Conservation (phyloP, 1,284 basidiomycete species). For the Phylloporus sp. region DNA sequence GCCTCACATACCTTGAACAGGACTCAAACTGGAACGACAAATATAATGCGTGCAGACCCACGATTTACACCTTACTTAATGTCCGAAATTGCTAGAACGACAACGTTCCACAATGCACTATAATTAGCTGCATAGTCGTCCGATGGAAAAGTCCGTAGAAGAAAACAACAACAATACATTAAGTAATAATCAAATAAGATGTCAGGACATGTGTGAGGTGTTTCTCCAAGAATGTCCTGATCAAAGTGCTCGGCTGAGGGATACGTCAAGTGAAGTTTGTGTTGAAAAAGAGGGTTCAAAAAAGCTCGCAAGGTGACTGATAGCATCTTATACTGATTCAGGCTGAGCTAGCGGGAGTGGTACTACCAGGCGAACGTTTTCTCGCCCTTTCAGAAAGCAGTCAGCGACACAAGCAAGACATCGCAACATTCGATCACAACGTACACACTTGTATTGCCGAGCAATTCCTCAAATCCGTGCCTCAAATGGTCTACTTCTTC, state of each 20-base stretch:
- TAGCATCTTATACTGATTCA: not conserved
- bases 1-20: too few relatives aligned
- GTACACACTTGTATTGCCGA: constrained; percentile 45
- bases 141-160: not conserved
- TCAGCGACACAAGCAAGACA: constrained; percentile 6
- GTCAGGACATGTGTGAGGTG: not conserved
- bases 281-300: not conserved
- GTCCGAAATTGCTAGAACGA: too few relatives aligned
- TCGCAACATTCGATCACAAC: constrained; percentile 2
- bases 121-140: too few relatives aligned
- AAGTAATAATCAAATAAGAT: not conserved
- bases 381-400: constrained; percentile 23
- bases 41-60: too few relatives aligned
- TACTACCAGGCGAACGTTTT: constrained; percentile 29
- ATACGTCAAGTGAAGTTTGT: not conserved
- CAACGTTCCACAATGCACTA: too few relatives aligned
- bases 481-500: constrained; percentile 36
- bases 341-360: constrained; percentile 2
- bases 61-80: too few relatives aligned
- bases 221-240: too few relatives aligned
- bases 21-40: too few relatives aligned
- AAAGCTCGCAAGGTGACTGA: not conserved
- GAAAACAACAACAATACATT: not conserved
- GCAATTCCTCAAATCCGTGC: constrained; percentile 46
- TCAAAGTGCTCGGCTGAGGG: too few relatives aligned